Evolutionary conservation across 768 basidiomycete species (phyloP), one percentile per base, ranked within the genome.

Genomic region (Xanthoconium stramineum): DNA sequence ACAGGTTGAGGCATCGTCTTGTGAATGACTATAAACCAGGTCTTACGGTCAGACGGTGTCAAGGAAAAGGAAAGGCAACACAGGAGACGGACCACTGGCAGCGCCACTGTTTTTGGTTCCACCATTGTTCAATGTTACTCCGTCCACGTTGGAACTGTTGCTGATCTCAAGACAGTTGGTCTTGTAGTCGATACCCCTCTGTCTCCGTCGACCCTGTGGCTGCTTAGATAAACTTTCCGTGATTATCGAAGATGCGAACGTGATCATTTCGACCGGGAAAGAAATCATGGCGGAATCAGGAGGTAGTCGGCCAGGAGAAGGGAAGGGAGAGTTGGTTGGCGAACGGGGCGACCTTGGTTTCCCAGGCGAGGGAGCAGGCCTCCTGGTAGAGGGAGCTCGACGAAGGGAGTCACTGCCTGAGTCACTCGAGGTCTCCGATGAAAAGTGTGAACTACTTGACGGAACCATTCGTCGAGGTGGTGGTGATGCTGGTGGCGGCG

Each of bases 21-120:
- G 46, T 47, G 46, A 47, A 47, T 33, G 46, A 47, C 46, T 47
- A 19, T 17, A 9, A 24, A 6, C 3, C 0, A 29, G 15, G 8
- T 33, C 9, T n/a, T 13, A 33, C 32, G 10, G 32, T 47, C 32
- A 20, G 46, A 17, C n/a, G 6, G 29, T 14, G 9, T n/a, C 15
- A 11, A 45, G 29, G 15, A 11, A 17, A 38, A 24, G 24, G 24
- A 38, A 17, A 6, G 37, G 15, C 14, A 42, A 13, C 4, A 24
- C 24, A 4, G 4, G 24, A 20, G 28, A 57, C 63, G n/a, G 12
- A 63, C 63, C 56, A n/a, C n/a, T n/a, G n/a, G n/a, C n/a, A n/a
- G 55, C 50, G 19, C 63, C 63, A 35, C 44, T 9, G 17, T 57
- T 57, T 6, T 48, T 29, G n/a, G 2, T 6, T n/a, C 52, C 55